A percentile compares a stretch with the other conserved stretches of the same genome.
phyloP scores from a whole-genome alignment of 106 monocot species.

The Dioscorea zingiberensis region DNA sequence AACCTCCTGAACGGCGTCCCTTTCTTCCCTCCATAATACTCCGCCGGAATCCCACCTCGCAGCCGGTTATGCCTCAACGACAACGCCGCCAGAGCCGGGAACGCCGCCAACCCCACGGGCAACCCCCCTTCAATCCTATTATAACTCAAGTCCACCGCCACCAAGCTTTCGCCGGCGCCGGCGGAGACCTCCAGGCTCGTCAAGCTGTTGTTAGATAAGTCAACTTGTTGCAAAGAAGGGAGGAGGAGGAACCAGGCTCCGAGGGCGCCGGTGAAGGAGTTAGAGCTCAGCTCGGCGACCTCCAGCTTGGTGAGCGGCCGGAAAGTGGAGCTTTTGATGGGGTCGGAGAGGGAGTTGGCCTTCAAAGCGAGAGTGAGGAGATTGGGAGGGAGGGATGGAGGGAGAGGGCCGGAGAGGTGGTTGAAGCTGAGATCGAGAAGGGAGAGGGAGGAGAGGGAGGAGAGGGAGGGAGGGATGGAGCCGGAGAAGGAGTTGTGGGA shows the following conservation, averaged over 20 bases:
- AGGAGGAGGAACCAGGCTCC: slow-evolving; percentile 54
- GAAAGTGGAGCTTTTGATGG: slow-evolving; percentile 22
- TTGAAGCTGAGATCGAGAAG: slow-evolving; percentile 52
- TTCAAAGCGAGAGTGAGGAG: slow-evolving; percentile 38
- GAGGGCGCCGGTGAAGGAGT: slow-evolving; percentile 32
- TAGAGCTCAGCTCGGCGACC: slow-evolving; percentile 42
- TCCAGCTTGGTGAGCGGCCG: slow-evolving; percentile 20
- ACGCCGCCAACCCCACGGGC: slow-evolving; percentile 38
- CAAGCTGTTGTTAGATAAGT: slow-evolving; percentile 59
- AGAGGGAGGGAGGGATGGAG: slow-evolving; percentile 14
- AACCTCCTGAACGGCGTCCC: slow-evolving; percentile 42
- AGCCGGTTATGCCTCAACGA: slow-evolving; percentile 49
- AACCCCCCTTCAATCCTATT: slow-evolving; percentile 45
- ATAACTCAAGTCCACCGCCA: slow-evolving; percentile 54
- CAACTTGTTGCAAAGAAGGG: slow-evolving; percentile 58
- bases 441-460: slow-evolving; percentile 10
- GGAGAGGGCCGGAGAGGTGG: slow-evolving; percentile 23
- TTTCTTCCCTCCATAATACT: slow-evolving; percentile 27
- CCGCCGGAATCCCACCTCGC: slow-evolving; percentile 39
- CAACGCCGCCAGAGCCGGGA: slow-evolving; percentile 29
- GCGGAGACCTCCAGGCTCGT: slow-evolving; percentile 7
- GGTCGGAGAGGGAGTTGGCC: slow-evolving; percentile 32
- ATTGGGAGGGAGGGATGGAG: slow-evolving; percentile 29
- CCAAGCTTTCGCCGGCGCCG: slow-evolving; percentile 10
- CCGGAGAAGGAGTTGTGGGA: slow-evolving; percentile 38